phyloP scores from a whole-genome alignment of 129 eudicot genomes.

The Flaveria robusta region DNA sequence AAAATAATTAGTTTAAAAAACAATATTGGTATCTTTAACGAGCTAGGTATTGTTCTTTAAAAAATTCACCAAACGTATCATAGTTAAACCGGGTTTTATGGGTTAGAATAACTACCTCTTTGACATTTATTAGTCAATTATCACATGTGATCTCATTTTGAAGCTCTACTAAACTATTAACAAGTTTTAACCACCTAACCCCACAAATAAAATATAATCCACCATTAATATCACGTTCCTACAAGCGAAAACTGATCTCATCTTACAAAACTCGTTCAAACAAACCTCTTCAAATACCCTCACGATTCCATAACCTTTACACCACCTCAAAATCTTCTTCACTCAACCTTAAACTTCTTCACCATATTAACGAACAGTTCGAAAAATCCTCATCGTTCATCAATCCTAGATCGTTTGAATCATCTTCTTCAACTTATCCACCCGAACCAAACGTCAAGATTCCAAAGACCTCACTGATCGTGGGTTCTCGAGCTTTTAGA shows the following conservation, averaged over 20 bases:
- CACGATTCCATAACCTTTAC: background rate
- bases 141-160: slow-evolving; percentile 4
- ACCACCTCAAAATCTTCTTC: background rate
- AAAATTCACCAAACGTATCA: slow-evolving; percentile 2
- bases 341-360: background rate
- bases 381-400: no score
- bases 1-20: no score
- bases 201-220: background rate
- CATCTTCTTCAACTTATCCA: no score
- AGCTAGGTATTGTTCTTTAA: no score
- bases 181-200: slow-evolving; percentile 13
- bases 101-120: background rate
- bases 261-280: background rate
- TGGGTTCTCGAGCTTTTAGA: background rate
- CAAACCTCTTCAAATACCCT: slow-evolving; percentile 6
- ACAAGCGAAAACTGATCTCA: background rate
- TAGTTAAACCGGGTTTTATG: slow-evolving; percentile 46
- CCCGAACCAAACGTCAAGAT: background rate
- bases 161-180: background rate
- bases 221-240: background rate
- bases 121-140: background rate
- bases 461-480: background rate
- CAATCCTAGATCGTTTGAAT: no score
- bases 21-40: no score
- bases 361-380: no score